Base-by-base conservation (phyloP, 2,329 filamentous ascomycete genomes). In the Biscogniauxia mediterranea region DNA sequence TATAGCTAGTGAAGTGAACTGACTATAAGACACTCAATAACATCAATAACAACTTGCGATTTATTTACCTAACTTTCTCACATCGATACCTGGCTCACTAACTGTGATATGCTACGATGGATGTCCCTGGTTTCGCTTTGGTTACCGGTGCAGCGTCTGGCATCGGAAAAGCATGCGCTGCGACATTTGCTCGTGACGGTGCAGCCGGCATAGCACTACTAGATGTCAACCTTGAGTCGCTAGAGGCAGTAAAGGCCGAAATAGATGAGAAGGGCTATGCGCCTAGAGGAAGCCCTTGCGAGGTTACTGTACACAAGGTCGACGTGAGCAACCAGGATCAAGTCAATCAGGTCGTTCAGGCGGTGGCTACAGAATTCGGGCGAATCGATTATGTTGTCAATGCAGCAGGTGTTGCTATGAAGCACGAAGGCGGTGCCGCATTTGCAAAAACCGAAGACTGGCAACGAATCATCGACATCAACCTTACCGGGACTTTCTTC, bases 401-500 rank as follows among this genome's bases (percentile, higher is more conserved):
- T 57, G 73, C 74, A 0, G 78, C 78, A 0, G 78, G 78, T 9
- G 72, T 79, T 6, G 73, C 73, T 0, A 70, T 76, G 57, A 77
- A 76, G 58, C 75, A 77, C 50, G 64, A 71, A 25, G 75, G 74
- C 2, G 77, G 76, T 6, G 74, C 72, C 1, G 74, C 76, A 0
- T 75, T 74, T 54, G 72, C 72, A 0, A 66, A 71, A 17, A 76
- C 74, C 0, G 61, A 66, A 0, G 77, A 79, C 54, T 81, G 76
- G 76, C 69, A 78, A 1, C 71, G 74, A 0, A 72, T 80, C 1
- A 55, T 81, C 5, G 74, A 78, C 55, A 70, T 80, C 57, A 81
- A 81, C 54, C 63, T 81, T 0, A 77, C 72, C 2, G 79, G 78
- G 0, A 76, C 75, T 2, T 79, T 81, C 61, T 77, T 74, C 60